Evolutionary conservation across 202 grass and related monocot genomes (phyloP), one percentile per base, ranked within the genome.

Genomic region (Brachypodium distachyon): DNA sequence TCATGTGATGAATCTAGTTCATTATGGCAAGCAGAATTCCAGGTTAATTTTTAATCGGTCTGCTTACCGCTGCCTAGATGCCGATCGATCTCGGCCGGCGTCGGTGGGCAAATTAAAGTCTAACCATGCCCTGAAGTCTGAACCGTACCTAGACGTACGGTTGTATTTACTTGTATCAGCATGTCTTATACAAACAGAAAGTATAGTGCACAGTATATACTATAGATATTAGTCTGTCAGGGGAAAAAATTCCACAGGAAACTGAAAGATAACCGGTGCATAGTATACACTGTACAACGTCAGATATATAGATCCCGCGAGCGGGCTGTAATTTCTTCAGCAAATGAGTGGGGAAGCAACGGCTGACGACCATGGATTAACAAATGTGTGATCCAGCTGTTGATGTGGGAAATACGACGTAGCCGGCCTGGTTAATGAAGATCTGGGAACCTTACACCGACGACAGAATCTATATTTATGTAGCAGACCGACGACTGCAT

Each of bases 391-490:
- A 51, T 51, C 51, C 49, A 18, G 21, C 47, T 14, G 28, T 33
- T 57, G 60, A 12, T 21, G n/a, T n/a, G 22, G 53, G 52, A 7
- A 56, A 18, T 56, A 8, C 16, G n/a, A 21, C 16, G 56, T 38
- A 78, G 55, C 4, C 12, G 66, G 23, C 4, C 12, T 73, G 23
- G 67, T 55, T 66, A 57, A 66, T 85, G 3, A 64, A 67, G 22
- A 74, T 55, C 50, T 80, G 25, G 73, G 62, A n/a, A 7, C 53
- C 76, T 70, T 61, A 77, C 73, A 67, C 83, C 61, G 32, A 80
- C 61, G 32, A 80, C 61, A 73, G 0, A 50, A 50, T 29, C 65
- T 66, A 72, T 40, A 72, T 40, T 51, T 51, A 54, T 53, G 25
- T 73, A 26, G 16, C 48, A 40, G 46, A 42, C 21, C 21, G 3